Percentiles rank a stretch among this genome's conserved stretches.
These are phyloP conservation scores for Cunninghamia lanceolata DNA, from an alignment of 75 land plant genomes.

Conservation along the genomic window DNA sequence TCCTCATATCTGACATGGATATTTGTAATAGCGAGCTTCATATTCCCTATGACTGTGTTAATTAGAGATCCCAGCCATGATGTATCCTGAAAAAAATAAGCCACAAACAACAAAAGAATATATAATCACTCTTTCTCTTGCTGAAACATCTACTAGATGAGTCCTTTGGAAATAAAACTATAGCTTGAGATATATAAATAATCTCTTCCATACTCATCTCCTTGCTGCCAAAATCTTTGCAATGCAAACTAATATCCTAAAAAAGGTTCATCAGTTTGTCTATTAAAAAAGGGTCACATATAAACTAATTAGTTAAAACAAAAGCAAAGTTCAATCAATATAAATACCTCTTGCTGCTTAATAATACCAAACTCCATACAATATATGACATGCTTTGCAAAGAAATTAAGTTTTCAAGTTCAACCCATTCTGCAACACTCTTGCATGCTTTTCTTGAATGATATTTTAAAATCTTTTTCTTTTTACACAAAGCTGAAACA, in stretches of 20 bases:
- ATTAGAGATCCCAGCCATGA: conserved; percentile 96
- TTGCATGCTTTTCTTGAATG: not conserved
- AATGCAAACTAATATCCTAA: not conserved
- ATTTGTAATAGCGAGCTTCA: conserved; percentile 94
- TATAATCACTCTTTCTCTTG: not conserved
- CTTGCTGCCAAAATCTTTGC: not conserved
- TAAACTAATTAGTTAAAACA: not conserved
- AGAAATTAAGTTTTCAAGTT: too few species aligned
- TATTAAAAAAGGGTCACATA: not conserved
- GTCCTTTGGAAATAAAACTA: not conserved
- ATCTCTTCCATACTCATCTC: not conserved
- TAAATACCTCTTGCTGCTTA: not conserved
- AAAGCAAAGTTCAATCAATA: not conserved
- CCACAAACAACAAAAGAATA: conserved; percentile 1
- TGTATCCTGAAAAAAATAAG: conserved; percentile 49
- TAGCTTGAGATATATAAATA: not conserved
- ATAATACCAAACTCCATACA: not conserved
- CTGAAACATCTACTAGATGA: not conserved
- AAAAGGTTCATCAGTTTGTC: not conserved
- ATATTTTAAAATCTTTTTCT: not conserved
- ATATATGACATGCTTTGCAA: not conserved
- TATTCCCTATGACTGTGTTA: conserved; percentile 86
- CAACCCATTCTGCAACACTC: not conserved
- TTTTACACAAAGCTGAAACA: not conserved
- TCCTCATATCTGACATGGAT: conserved; percentile 98